Conservation (phyloP, 2,329 filamentous ascomycete genomes). For the Xylariales sp. region DNA sequence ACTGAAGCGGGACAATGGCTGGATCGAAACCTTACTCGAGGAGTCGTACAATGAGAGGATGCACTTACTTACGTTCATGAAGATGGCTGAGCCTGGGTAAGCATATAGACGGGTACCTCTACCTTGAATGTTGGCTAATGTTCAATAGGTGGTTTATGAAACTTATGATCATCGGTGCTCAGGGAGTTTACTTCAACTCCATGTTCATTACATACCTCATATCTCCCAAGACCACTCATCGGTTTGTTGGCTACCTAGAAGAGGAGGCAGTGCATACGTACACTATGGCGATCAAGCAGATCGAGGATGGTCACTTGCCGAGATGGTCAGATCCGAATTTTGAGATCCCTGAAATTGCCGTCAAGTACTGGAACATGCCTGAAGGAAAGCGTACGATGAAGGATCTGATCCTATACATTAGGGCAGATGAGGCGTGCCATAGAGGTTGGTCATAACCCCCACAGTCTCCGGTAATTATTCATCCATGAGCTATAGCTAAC, state of each 20-base stretch:
- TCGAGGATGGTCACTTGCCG: slow-evolving; percentile 79
- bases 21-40: slow-evolving; percentile 89
- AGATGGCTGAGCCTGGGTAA: slow-evolving; percentile 74
- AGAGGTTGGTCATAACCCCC: slow-evolving; percentile 47
- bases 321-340: slow-evolving; percentile 71
- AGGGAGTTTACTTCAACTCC: slow-evolving; percentile 95
- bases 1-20: slow-evolving; percentile 91
- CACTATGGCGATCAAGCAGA: slow-evolving; percentile 79
- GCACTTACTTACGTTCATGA: slow-evolving; percentile 90
- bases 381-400: slow-evolving; percentile 77
- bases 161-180: slow-evolving; percentile 82
- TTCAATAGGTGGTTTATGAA: slow-evolving; percentile 77
- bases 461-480: not conserved
- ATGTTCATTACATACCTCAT: slow-evolving; percentile 87
- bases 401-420: slow-evolving; percentile 82
- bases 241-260: slow-evolving; percentile 95
- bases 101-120: too few species aligned
- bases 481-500: not conserved
- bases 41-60: slow-evolving; percentile 92
- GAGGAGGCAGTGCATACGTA: slow-evolving; percentile 97
- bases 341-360: slow-evolving; percentile 78
- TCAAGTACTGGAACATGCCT: slow-evolving; percentile 93
- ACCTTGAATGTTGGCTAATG: slow-evolving; percentile 7
- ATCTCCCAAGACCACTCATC: slow-evolving; percentile 82
- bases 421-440: slow-evolving; percentile 86